These are phyloP conservation scores for Phytophthora sp. DNA, from an alignment of 352 stramenopile species.

Conservation along the genomic window DNA sequence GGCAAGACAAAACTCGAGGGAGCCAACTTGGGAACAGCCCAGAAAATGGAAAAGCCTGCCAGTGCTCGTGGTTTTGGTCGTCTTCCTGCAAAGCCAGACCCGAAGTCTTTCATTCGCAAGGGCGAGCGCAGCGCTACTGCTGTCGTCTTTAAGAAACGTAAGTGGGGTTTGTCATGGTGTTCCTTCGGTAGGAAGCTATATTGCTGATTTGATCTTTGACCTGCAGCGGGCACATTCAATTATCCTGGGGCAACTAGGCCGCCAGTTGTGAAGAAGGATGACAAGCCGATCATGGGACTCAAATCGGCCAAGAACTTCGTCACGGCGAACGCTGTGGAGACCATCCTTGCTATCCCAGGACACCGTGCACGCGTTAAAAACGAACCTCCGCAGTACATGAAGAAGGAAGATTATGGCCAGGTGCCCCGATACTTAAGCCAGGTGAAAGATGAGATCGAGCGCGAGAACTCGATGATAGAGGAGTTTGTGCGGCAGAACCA, in stretches of 20 bases:
- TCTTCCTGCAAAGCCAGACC: slow-evolving; percentile 64
- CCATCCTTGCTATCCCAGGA: slow-evolving; percentile 83
- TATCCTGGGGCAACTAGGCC: slow-evolving; percentile 70
- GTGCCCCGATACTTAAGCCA: slow-evolving; percentile 91
- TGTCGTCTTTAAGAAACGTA: slow-evolving; percentile 53
- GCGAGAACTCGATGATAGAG: slow-evolving; percentile 94
- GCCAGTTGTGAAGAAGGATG: slow-evolving; percentile 78
- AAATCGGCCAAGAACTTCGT: slow-evolving; percentile 95
- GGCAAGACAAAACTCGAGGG: slow-evolving; percentile 76
- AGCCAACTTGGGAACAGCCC: slow-evolving; percentile 63
- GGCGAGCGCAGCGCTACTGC: slow-evolving; percentile 57
- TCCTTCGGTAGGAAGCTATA: too few species aligned
- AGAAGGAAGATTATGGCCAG: slow-evolving; percentile 94
- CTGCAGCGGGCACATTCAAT: slow-evolving; percentile 72
- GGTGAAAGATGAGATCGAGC: slow-evolving; percentile 93
- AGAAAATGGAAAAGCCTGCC: slow-evolving; percentile 45
- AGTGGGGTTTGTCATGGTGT: slow-evolving; percentile 15
- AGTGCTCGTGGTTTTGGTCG: slow-evolving; percentile 74
- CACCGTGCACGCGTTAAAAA: slow-evolving; percentile 63
- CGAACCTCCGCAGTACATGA: slow-evolving; percentile 78
- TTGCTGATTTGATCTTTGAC: slow-evolving; percentile 6
- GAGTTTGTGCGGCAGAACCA: slow-evolving; percentile 91
- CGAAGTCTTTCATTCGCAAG: slow-evolving; percentile 77
- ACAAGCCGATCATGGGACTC: slow-evolving; percentile 93
- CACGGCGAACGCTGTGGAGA: slow-evolving; percentile 93